Evolutionary conservation across 495 filamentous ascomycete genomes (phyloP), one percentile per base, ranked within the genome.

Genomic region (Hypomontagnella monticulosa): DNA sequence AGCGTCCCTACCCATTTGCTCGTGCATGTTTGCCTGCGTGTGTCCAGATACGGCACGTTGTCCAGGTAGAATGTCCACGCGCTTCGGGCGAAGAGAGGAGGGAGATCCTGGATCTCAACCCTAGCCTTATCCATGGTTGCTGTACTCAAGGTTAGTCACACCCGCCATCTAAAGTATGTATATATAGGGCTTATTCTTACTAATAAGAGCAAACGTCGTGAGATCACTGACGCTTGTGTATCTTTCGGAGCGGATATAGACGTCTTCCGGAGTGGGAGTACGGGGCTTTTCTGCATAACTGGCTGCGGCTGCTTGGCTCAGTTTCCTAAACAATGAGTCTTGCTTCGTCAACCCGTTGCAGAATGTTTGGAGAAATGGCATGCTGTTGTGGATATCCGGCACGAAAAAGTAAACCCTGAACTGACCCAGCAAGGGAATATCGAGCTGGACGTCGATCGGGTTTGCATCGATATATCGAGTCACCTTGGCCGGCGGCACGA

Each of bases 41-140:
- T 80, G 55, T 84, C 85, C 40, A 81, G 69, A 66, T 78, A 74
- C 30, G 79, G 78, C 34, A 78, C 68, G 70, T 88, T 75, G 60
- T 91, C 89, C 0, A 88, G 76, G 70, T 92, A 90, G 20, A 91
- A 81, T 0, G 85, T 87, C 88, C 88, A 91, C n/a, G 83, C 78
- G 69, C 85, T 87, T 23, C 82, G 74, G 57, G 84, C 80, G 42
- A 91, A 69, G 10, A 84, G 57, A 0, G 72, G 51, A 8, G 88
- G 87, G 1, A 92, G 75, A 61, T 90, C 85, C 4, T 79, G 73
- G 27, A 90, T 77, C 69, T 91, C 89, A 40, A 91, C 79, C 2
- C 81, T 79, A 4, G 72, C 73, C 62, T 83, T 84, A 23, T 79
- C 63, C 73, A 86, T 87, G 11, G 79, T 81, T 6, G 88, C 87